phyloP scores from a whole-genome alignment of 176 grass and related monocot species.

The Triticum timopheevii region DNA sequence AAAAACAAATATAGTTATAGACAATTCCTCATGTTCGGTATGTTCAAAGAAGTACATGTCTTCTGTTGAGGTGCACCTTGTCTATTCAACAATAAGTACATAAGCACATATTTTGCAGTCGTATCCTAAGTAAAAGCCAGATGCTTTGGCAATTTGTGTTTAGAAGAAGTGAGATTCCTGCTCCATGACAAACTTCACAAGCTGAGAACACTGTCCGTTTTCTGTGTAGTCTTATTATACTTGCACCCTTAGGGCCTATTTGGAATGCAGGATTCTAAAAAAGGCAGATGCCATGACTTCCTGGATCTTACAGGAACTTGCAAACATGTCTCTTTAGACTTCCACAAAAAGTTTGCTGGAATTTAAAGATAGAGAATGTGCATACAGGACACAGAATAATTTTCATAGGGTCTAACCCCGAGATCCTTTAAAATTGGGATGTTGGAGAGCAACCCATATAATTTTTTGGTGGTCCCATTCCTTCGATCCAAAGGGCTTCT shows the following conservation, averaged over 20 bases:
- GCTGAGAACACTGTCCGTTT: background rate
- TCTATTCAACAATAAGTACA: conserved; percentile 9
- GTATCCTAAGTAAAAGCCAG: background rate
- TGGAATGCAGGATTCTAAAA: background rate
- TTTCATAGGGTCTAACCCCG: background rate
- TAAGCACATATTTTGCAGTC: background rate
- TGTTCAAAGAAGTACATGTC: background rate
- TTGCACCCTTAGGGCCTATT: background rate
- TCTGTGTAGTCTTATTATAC: background rate
- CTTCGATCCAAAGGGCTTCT: background rate
- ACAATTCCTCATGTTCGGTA: background rate
- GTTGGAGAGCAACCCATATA: background rate
- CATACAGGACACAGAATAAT: background rate
- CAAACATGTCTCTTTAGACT: background rate
- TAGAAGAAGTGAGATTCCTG: background rate
- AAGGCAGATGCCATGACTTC: background rate
- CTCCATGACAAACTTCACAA: background rate
- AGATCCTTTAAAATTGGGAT: background rate
- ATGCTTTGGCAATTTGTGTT: background rate
- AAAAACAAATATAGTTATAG: background rate
- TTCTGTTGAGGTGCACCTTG: background rate
- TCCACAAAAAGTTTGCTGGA: background rate
- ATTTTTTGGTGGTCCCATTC: background rate
- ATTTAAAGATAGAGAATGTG: background rate
- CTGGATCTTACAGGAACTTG: background rate